phyloP scores from a whole-genome alignment of 768 basidiomycete genomes.

The Boletus sensibilis region DNA sequence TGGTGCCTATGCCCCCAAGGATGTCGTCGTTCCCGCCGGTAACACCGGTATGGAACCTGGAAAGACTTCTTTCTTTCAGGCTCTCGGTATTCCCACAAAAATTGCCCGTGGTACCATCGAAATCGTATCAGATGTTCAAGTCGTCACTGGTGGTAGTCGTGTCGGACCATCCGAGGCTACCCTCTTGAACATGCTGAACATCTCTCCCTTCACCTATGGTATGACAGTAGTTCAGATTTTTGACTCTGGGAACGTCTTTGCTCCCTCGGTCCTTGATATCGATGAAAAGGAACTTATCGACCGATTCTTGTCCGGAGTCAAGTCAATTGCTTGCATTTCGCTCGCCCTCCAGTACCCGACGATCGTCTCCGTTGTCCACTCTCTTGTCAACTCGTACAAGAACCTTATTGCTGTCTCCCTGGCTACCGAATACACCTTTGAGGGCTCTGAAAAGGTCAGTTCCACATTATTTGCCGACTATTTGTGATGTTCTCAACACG shows the following conservation, averaged over 20 bases:
- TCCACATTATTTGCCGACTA: constrained; percentile 1
- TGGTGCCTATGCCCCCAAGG: constrained; percentile 90
- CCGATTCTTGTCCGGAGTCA: constrained; percentile 90
- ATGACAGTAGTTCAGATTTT: constrained; percentile 98
- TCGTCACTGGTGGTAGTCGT: constrained; percentile 88
- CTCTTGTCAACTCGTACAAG: constrained; percentile 99
- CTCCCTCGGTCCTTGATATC: constrained; percentile 87
- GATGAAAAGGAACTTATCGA: constrained; percentile 88
- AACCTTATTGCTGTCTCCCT: constrained; percentile 89
- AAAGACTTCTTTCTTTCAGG: constrained; percentile 99
- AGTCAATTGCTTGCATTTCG: constrained; percentile 94
- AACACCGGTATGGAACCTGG: constrained; percentile 99
- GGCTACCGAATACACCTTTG: constrained; percentile 92
- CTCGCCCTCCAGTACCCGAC: constrained; percentile 96
- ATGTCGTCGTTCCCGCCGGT: constrained; percentile 88
- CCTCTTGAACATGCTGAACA: constrained; percentile 99
- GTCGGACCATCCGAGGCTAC: constrained; percentile 98
- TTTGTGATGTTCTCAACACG: constrained; percentile 32
- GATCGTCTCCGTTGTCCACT: constrained; percentile 89
- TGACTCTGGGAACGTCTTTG: constrained; percentile 90
- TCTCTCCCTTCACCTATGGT: constrained; percentile 99
- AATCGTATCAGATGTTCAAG: constrained; percentile 96
- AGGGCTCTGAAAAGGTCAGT: constrained; percentile 87
- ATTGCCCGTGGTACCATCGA: constrained; percentile 99
- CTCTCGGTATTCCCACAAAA: constrained; percentile 98